Evolutionary conservation across 805 yeast genomes (phyloP).

Genomic region (Torulaspora delbrueckii): DNA sequence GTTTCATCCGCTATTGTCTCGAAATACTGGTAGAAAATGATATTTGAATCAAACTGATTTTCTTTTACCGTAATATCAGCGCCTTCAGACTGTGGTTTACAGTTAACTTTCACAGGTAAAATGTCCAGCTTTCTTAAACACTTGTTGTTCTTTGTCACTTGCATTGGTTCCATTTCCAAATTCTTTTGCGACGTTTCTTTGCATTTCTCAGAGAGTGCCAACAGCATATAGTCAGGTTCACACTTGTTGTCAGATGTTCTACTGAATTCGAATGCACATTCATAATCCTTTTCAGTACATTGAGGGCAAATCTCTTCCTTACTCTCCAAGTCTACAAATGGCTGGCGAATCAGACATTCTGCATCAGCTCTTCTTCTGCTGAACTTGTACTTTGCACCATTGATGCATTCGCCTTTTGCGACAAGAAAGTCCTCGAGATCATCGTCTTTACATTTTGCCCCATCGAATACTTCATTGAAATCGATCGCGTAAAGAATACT

Average conservation of each 20-base stretch:
- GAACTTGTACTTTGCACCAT: constrained; percentile 64
- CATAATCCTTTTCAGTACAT: constrained; percentile 64
- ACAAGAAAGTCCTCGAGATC: constrained; percentile 63
- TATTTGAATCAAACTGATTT: constrained; percentile 48
- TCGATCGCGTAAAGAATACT: constrained; percentile 40
- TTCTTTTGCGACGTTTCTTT: constrained; percentile 8
- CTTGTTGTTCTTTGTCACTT: constrained; percentile 15
- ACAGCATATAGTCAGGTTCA: constrained; percentile 35
- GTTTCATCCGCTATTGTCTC: constrained; percentile 53
- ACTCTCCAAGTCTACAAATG: constrained; percentile 37
- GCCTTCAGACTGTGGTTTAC: constrained; percentile 19
- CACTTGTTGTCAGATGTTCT: constrained; percentile 43
- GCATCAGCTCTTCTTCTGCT: constrained; percentile 60
- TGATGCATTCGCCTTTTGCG: constrained; percentile 46
- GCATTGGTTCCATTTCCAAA: constrained; percentile 19
- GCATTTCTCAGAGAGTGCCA: constrained; percentile 23
- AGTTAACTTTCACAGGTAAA: constrained; percentile 28
- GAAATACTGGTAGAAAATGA: constrained; percentile 50
- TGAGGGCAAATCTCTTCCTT: constrained; percentile 51
- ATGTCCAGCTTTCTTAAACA: constrained; percentile 26
- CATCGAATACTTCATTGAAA: constrained; percentile 50
- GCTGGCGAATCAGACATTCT: constrained; percentile 46
- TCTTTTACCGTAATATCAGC: constrained; percentile 37
- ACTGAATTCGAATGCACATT: constrained; percentile 56
- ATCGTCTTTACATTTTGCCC: constrained; percentile 38